These are phyloP conservation scores for Stentor coeruleus DNA, from an alignment of 73 alveolate genomes.

Conservation along the genomic window DNA sequence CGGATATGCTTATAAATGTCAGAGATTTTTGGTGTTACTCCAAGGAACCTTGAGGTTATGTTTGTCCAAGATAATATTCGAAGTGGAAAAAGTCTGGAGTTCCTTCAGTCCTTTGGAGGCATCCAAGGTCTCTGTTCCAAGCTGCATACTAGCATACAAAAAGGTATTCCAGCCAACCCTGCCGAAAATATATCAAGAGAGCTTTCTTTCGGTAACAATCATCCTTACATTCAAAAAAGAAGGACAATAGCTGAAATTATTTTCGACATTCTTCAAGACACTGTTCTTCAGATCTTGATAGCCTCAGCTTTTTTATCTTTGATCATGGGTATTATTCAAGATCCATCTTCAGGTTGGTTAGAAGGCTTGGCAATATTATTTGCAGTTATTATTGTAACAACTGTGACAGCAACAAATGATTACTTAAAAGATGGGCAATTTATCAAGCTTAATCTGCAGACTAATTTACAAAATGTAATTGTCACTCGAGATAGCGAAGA, in stretches of 20 bases:
- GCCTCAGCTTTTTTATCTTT: constrained; percentile 92
- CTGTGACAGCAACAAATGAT: constrained; percentile 62
- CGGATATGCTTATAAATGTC: no score
- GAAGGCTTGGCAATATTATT: constrained; percentile 65
- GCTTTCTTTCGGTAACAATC: background rate
- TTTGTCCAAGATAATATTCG: constrained; percentile 15
- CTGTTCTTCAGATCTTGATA: constrained; percentile 81
- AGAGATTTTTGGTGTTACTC: background rate
- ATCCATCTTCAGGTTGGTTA: constrained; percentile 65
- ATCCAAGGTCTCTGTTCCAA: background rate
- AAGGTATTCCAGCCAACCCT: constrained; percentile 13
- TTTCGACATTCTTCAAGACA: constrained; percentile 90
- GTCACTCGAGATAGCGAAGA: constrained; percentile 79
- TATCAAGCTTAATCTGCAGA: constrained; percentile 70
- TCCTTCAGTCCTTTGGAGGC: background rate
- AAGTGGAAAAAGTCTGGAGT: constrained; percentile 4
- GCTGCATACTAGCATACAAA: background rate
- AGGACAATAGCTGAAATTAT: background rate
- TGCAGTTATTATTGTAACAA: constrained; percentile 66
- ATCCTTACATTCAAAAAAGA: background rate
- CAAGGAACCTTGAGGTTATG: background rate
- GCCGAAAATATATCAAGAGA: background rate
- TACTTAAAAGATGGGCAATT: constrained; percentile 54
- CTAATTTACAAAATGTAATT: constrained; percentile 64
- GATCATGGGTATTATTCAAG: constrained; percentile 88